These are phyloP conservation scores for Candida easanensis DNA, from an alignment of 805 yeast genomes.

Conservation along the genomic window DNA sequence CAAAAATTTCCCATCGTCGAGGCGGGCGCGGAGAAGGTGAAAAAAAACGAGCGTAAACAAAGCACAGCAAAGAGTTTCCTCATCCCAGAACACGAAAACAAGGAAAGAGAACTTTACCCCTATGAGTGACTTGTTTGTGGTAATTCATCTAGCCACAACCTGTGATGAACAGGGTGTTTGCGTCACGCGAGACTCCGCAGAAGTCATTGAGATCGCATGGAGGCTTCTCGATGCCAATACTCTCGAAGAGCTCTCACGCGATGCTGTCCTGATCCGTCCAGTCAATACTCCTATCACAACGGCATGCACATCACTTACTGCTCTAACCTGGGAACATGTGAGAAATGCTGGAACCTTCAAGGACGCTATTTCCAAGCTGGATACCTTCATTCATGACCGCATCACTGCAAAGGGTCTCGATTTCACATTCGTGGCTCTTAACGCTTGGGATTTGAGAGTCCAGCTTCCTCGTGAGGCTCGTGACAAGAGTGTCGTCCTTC, in stretches of 20 bases:
- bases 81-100: background rate
- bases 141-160: conserved; percentile 60
- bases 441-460: conserved; percentile 71
- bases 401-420: conserved; percentile 42
- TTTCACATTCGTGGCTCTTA: conserved; percentile 64
- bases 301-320: conserved; percentile 46
- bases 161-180: conserved; percentile 61
- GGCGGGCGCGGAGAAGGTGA: background rate
- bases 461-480: conserved; percentile 78
- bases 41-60: conserved; percentile 8
- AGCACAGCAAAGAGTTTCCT: background rate
- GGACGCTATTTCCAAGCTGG: conserved; percentile 59
- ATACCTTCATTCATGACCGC: conserved; percentile 44
- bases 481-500: conserved; percentile 69
- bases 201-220: conserved; percentile 70
- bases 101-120: background rate
- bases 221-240: conserved; percentile 52
- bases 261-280: conserved; percentile 54
- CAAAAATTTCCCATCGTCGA: background rate
- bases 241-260: conserved; percentile 40
- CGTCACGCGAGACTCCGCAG: conserved; percentile 64
- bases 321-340: conserved; percentile 60
- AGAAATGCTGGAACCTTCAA: conserved; percentile 55
- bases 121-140: conserved; percentile 50
- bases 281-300: conserved; percentile 65